phyloP scores from a whole-genome alignment of 1,139 yeast genomes.

The Pichia terricola region DNA sequence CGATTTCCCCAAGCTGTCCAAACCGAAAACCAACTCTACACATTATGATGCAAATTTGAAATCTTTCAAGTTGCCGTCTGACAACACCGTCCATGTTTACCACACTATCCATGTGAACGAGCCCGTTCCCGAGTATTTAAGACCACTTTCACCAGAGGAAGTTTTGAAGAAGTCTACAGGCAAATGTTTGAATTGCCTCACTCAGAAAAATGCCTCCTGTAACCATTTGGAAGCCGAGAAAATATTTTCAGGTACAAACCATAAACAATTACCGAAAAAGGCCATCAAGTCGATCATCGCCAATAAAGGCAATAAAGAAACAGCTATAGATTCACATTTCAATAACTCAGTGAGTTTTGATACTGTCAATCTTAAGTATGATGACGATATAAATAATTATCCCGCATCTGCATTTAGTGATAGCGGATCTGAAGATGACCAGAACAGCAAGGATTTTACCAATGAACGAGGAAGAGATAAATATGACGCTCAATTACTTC shows the following conservation, averaged over 20 bases:
- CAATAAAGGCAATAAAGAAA: conserved; percentile 2
- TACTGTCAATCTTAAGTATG: conserved; percentile 32
- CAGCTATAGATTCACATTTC: conserved; percentile 8
- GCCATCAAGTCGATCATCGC: conserved; percentile 8
- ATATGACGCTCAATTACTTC: background rate
- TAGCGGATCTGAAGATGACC: conserved; percentile 3
- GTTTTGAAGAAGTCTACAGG: conserved; percentile 8
- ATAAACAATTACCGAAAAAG: too few species aligned
- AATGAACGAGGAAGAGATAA: conserved; percentile 6
- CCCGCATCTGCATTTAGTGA: conserved; percentile 9
- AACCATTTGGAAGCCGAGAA: background rate
- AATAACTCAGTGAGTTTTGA: conserved; percentile 27
- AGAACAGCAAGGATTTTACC: conserved; percentile 6
- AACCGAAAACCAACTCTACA: conserved; percentile 1
- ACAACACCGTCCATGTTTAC: conserved; percentile 11
- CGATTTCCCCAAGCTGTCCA: conserved; percentile 4
- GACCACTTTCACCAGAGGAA: conserved; percentile 17
- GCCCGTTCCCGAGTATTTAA: conserved; percentile 12
- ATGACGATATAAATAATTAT: conserved; percentile 17
- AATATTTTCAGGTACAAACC: too few species aligned
- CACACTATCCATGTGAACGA: conserved; percentile 16
- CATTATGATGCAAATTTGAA: conserved; percentile 1
- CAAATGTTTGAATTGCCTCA: conserved; percentile 8
- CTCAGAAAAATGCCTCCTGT: conserved; percentile 1
- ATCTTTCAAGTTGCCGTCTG: conserved; percentile 2